A percentile compares a stretch with the other conserved stretches of the same genome.
Conservation (phyloP, 2,329 filamentous ascomycete genomes). For the Ambrosiella beaveri region DNA sequence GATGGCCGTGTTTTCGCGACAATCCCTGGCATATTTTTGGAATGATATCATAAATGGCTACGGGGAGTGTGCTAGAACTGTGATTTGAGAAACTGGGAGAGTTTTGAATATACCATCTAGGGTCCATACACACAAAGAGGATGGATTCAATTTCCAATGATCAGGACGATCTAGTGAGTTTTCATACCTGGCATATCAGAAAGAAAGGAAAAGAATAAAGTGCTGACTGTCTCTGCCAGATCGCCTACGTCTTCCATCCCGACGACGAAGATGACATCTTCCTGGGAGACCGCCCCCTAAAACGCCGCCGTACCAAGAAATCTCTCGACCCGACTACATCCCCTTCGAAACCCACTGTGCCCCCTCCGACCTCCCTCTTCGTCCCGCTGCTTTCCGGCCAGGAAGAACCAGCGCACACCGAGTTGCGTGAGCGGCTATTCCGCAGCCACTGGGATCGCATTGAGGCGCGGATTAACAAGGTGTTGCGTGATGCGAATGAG, state of each 20-base stretch:
- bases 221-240: slow-evolving; percentile 22
- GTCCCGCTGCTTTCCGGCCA: slow-evolving; percentile 36
- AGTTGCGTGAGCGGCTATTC: slow-evolving; percentile 42
- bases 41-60: not conserved
- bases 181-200: not conserved
- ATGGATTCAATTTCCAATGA: slow-evolving; percentile 11
- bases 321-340: slow-evolving; percentile 10
- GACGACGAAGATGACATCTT: slow-evolving; percentile 21
- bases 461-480: slow-evolving; percentile 42
- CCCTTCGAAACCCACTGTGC: slow-evolving; percentile 14
- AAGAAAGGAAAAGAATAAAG: not conserved
- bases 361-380: slow-evolving; percentile 21
- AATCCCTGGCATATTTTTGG: not conserved
- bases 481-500: slow-evolving; percentile 42
- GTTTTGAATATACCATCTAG: not conserved
- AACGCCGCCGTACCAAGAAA: slow-evolving; percentile 35
- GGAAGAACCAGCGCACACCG: slow-evolving; percentile 32
- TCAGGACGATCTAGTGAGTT: slow-evolving; percentile 12
- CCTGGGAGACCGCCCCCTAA: slow-evolving; percentile 28
- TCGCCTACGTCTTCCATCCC: slow-evolving; percentile 45
- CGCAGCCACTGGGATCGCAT: slow-evolving; percentile 46
- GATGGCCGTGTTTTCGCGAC: slow-evolving; percentile 3
- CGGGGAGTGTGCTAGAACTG: too few relatives aligned
- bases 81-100: too few relatives aligned
- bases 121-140: not conserved